phyloP scores from a whole-genome alignment of 164 flowering plant species.

The Chloranthus sessilifolius region DNA sequence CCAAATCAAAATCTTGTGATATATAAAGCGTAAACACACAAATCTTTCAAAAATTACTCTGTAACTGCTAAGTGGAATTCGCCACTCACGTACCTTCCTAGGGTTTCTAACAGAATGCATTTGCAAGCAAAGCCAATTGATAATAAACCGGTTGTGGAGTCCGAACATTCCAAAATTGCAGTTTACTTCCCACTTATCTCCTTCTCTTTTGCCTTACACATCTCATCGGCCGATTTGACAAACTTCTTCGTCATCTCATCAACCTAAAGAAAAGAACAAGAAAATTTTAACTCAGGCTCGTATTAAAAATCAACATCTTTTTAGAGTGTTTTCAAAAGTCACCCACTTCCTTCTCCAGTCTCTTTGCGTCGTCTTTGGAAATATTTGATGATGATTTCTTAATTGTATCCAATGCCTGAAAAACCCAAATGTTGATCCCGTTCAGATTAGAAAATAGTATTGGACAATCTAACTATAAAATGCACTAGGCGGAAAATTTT shows the following conservation, averaged over 20 bases:
- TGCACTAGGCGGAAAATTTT: too few species aligned
- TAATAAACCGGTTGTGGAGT: too few species aligned
- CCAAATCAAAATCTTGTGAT: too few species aligned
- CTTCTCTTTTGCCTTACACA: slow-evolving; percentile 94
- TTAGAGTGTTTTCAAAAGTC: neutral
- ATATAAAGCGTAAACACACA: too few species aligned
- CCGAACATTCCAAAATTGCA: slow-evolving; percentile 1
- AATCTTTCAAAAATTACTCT: too few species aligned
- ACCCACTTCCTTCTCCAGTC: slow-evolving; percentile 87
- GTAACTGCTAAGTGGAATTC: too few species aligned
- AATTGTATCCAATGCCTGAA: slow-evolving; percentile 75
- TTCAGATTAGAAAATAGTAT: neutral
- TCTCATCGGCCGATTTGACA: slow-evolving; percentile 78
- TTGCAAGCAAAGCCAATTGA: too few species aligned
- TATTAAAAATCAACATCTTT: neutral
- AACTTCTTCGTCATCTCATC: slow-evolving; percentile 87
- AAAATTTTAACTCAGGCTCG: too few species aligned
- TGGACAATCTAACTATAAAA: neutral
- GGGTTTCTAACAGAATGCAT: too few species aligned
- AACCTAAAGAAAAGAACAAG: slow-evolving; percentile 42
- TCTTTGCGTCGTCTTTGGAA: slow-evolving; percentile 65
- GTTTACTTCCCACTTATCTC: slow-evolving; percentile 56
- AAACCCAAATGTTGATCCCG: slow-evolving; percentile 7
- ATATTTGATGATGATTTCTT: slow-evolving; percentile 68
- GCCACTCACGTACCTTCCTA: too few species aligned